phyloP scores from a whole-genome alignment of 805 yeast genomes.

The Hanseniaspora meyeri region DNA sequence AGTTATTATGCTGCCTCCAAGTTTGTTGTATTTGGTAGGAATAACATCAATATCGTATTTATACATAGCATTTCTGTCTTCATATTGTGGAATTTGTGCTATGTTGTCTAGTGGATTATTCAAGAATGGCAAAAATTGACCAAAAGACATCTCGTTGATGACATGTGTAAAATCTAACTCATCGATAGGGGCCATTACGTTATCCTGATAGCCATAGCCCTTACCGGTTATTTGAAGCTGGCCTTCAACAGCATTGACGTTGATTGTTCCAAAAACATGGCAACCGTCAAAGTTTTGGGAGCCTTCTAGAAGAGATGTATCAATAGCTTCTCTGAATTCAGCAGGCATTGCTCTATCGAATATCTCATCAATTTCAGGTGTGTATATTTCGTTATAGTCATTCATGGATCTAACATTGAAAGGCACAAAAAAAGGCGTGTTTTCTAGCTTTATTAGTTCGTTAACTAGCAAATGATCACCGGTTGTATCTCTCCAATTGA shows the following conservation, averaged over 20 bases:
- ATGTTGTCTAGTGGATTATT: slow-evolving; percentile 80
- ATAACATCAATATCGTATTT: slow-evolving; percentile 67
- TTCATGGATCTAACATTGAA: slow-evolving; percentile 34
- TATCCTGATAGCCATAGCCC: slow-evolving; percentile 50
- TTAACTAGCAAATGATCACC: slow-evolving; percentile 67
- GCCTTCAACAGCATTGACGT: slow-evolving; percentile 77
- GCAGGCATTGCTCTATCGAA: slow-evolving; percentile 57
- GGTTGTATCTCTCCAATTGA: slow-evolving; percentile 67
- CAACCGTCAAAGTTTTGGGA: slow-evolving; percentile 56
- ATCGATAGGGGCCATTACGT: slow-evolving; percentile 34
- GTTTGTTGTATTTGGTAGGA: slow-evolving; percentile 60
- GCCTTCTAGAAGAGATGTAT: slow-evolving; percentile 34
- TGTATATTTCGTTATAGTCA: slow-evolving; percentile 32
- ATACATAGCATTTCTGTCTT: slow-evolving; percentile 41
- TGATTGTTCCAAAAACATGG: slow-evolving; percentile 68
- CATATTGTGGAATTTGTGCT: slow-evolving; percentile 33
- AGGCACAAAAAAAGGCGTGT: slow-evolving; percentile 47
- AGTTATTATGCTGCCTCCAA: slow-evolving; percentile 66
- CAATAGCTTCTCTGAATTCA: slow-evolving; percentile 39
- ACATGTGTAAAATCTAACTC: slow-evolving; percentile 70
- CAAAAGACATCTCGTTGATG: slow-evolving; percentile 79
- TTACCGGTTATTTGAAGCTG: slow-evolving; percentile 72
- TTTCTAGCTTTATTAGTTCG: slow-evolving; percentile 62
- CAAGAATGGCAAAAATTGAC: slow-evolving; percentile 75
- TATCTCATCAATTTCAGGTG: slow-evolving; percentile 57